Conservation (phyloP, 331 rosid genomes). For the Rosa hybrid region DNA sequence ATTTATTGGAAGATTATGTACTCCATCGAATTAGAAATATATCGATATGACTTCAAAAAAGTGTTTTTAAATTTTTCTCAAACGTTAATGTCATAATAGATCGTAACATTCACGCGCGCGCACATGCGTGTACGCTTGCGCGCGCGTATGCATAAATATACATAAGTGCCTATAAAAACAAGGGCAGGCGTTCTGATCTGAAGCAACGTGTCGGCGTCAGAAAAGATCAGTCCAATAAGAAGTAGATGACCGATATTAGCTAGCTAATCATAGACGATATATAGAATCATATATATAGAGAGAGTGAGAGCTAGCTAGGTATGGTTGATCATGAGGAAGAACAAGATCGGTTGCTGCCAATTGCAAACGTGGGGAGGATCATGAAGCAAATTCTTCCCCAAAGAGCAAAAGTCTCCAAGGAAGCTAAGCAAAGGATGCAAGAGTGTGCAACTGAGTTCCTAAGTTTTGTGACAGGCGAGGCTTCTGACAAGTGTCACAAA, state of each 20-base stretch:
- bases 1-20: not conserved
- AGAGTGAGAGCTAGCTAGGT: not conserved
- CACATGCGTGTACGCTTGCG: too few relatives aligned
- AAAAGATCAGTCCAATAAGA: not conserved
- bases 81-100: not conserved
- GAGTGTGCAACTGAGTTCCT: constrained; percentile 86
- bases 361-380: constrained; percentile 81
- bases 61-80: not conserved
- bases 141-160: not conserved
- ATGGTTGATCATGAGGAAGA: constrained; percentile 47
- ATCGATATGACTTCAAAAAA: not conserved
- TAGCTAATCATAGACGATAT: not conserved
- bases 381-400: constrained; percentile 71
- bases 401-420: constrained; percentile 75
- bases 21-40: too few relatives aligned
- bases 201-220: not conserved
- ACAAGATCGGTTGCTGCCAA: constrained; percentile 58
- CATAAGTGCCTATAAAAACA: constrained; percentile 11
- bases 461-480: constrained; percentile 81
- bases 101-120: not conserved
- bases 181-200: not conserved
- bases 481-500: constrained; percentile 84
- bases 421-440: constrained; percentile 73
- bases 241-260: not conserved
- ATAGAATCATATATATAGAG: not conserved